Conservation (phyloP, 1,284 basidiomycete species). For the Sporisorium scitamineum region DNA sequence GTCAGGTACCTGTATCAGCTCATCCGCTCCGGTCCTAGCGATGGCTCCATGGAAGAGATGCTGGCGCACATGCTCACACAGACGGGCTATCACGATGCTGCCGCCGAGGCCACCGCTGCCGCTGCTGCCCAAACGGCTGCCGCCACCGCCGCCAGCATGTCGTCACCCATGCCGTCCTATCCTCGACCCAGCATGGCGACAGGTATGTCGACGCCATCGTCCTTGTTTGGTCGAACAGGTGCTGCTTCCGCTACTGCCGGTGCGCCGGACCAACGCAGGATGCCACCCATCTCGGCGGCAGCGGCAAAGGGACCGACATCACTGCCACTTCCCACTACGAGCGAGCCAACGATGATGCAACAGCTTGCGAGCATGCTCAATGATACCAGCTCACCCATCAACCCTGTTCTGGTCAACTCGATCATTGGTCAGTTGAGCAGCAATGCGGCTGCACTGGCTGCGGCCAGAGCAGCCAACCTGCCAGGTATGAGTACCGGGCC, state of each 20-base stretch:
- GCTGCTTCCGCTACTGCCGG: neutral
- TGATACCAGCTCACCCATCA: constrained; percentile 48
- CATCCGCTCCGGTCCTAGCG: constrained; percentile 43
- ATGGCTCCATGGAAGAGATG: constrained; percentile 44
- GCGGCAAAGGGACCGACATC: constrained; percentile 42
- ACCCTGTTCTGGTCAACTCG: constrained; percentile 46
- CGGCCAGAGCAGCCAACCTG: constrained; percentile 33
- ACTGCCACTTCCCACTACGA: constrained; percentile 32
- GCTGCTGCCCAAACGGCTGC: constrained; percentile 35
- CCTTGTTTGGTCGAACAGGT: constrained; percentile 10
- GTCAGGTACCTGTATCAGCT: constrained; percentile 29
- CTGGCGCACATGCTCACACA: constrained; percentile 40
- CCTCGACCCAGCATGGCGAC: constrained; percentile 14
- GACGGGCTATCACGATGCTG: constrained; percentile 48
- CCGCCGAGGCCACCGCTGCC: constrained; percentile 39
- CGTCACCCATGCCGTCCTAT: constrained; percentile 27
- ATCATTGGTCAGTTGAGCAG: constrained; percentile 47
- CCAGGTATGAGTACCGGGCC: constrained; percentile 18
- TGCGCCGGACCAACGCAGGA: constrained; percentile 17
- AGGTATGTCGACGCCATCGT: constrained; percentile 9
- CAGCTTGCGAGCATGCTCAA: constrained; percentile 52
- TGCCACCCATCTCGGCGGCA: constrained; percentile 16
- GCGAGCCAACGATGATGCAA: constrained; percentile 55
- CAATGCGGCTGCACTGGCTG: constrained; percentile 44
- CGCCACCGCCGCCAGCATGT: constrained; percentile 31